A percentile compares a stretch with the other conserved stretches of the same genome.
phyloP scores from a whole-genome alignment of 495 filamentous ascomycete genomes.

The Aspergillus ostianus region DNA sequence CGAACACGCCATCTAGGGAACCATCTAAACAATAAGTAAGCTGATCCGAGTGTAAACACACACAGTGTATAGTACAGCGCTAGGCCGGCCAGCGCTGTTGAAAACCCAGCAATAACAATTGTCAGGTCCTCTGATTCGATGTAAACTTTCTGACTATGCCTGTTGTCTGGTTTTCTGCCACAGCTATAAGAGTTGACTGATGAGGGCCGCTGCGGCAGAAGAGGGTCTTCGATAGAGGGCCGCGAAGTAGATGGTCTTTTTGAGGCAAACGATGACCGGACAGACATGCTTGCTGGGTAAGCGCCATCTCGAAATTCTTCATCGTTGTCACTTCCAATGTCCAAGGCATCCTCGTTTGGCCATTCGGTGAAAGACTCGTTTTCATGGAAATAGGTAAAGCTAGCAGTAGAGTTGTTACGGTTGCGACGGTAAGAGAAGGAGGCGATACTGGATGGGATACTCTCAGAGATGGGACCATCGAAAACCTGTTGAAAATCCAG shows the following conservation, averaged over 20 bases:
- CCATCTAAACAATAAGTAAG: conserved; percentile 85
- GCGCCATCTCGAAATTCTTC: conserved; percentile 37
- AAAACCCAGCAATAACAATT: conserved; percentile 87
- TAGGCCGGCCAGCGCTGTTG: conserved; percentile 66
- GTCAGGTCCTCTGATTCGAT: conserved; percentile 92
- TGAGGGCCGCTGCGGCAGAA: conserved; percentile 60
- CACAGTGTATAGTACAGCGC: conserved; percentile 68
- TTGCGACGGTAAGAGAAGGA: conserved; percentile 78
- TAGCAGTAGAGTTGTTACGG: conserved; percentile 79
- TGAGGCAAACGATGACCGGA: conserved; percentile 33
- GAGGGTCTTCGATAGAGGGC: conserved; percentile 65
- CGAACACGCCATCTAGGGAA: conserved; percentile 81
- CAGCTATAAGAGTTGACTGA: conserved; percentile 57
- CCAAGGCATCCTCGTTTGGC: conserved; percentile 51
- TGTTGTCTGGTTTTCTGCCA: conserved; percentile 52
- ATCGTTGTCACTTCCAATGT: conserved; percentile 55
- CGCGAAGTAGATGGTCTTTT: conserved; percentile 60
- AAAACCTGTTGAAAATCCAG: conserved; percentile 61
- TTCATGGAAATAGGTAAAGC: conserved; percentile 82
- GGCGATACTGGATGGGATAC: conserved; percentile 84
- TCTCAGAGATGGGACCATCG: conserved; percentile 90
- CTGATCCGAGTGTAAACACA: conserved; percentile 68
- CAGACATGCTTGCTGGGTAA: conserved; percentile 32
- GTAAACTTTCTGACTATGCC: conserved; percentile 83
- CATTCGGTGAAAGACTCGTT: conserved; percentile 52